Conservation (phyloP, 1,284 basidiomycete species). For the Malassezia equina region DNA sequence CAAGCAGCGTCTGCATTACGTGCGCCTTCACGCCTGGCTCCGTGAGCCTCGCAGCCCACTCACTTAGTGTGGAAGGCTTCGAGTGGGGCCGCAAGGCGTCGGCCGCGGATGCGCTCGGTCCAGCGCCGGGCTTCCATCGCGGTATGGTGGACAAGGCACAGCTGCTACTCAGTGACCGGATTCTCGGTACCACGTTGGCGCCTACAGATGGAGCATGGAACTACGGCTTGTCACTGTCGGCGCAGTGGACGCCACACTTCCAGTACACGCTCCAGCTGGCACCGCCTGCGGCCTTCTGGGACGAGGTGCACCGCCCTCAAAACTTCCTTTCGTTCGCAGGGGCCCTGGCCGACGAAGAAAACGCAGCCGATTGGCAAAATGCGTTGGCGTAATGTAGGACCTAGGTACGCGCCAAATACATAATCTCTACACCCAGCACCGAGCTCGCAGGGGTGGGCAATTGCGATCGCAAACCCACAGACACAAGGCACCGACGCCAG, state of each 20-base stretch:
- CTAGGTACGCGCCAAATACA: constrained; percentile 8
- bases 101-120: constrained; percentile 57
- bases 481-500: constrained; percentile 76
- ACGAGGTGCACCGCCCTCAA: constrained; percentile 71
- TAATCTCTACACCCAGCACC: constrained; percentile 6
- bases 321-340: constrained; percentile 46
- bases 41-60: constrained; percentile 86
- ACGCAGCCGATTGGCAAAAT: constrained; percentile 39
- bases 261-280: constrained; percentile 79
- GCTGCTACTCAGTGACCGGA: constrained; percentile 74
- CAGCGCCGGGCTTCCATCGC: constrained; percentile 73
- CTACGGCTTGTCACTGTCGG: constrained; percentile 57
- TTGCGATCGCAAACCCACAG: constrained; percentile 76
- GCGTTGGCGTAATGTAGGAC: constrained; percentile 27
- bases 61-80: constrained; percentile 77
- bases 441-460: constrained; percentile 47
- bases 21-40: constrained; percentile 96
- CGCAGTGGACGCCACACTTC: constrained; percentile 75
- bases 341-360: constrained; percentile 19
- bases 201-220: constrained; percentile 38
- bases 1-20: constrained; percentile 83
- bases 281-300: constrained; percentile 88
- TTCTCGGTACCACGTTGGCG: constrained; percentile 44
- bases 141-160: constrained; percentile 91
- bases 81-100: constrained; percentile 90